A percentile compares a stretch with the other conserved stretches of the same genome.
phyloP scores from a whole-genome alignment of 2,329 filamentous ascomycete species.

The Coniella vitis region DNA sequence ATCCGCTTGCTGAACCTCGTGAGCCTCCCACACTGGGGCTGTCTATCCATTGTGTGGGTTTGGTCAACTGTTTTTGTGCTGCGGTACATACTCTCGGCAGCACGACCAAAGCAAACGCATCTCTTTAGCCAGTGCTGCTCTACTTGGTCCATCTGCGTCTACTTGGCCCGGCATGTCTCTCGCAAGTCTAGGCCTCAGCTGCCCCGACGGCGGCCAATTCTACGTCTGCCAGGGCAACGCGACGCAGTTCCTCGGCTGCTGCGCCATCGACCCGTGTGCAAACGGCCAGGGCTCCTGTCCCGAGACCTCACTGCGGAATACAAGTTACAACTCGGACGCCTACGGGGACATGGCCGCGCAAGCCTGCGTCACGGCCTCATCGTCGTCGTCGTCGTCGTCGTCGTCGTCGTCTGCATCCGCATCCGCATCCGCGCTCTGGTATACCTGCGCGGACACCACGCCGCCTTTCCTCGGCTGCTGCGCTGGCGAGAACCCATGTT shows the following conservation, averaged over 20 bases:
- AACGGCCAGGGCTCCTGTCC: slow-evolving; percentile 28
- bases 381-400: too few species aligned
- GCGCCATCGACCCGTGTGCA: slow-evolving; percentile 29
- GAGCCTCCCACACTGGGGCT: too few species aligned
- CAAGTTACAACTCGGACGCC: slow-evolving; percentile 23
- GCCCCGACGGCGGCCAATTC: slow-evolving; percentile 26
- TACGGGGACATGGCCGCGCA: slow-evolving; percentile 26
- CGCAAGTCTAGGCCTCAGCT: slow-evolving; percentile 14
- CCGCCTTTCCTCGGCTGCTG: slow-evolving; percentile 37
- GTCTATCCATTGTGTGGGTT: too few species aligned
- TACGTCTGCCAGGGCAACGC: slow-evolving; percentile 29
- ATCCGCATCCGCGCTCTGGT: slow-evolving; percentile 28
- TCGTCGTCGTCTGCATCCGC: too few species aligned
- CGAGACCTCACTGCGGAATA: slow-evolving; percentile 20
- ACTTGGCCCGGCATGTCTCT: background rate
- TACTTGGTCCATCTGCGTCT: too few species aligned
- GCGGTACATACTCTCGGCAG: too few species aligned
- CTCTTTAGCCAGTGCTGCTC: too few species aligned
- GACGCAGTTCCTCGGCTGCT: slow-evolving; percentile 34
- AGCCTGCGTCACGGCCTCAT: slow-evolving; percentile 20
- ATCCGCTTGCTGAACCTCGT: too few species aligned
- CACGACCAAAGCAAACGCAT: too few species aligned
- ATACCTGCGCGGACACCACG: slow-evolving; percentile 23
- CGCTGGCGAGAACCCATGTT: slow-evolving; percentile 6
- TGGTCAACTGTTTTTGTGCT: too few species aligned